A percentile compares a stretch with the other conserved stretches of the same genome.
These are phyloP conservation scores for Rhododendron simsii DNA, from an alignment of 148 eudicot species.

Conservation along the genomic window DNA sequence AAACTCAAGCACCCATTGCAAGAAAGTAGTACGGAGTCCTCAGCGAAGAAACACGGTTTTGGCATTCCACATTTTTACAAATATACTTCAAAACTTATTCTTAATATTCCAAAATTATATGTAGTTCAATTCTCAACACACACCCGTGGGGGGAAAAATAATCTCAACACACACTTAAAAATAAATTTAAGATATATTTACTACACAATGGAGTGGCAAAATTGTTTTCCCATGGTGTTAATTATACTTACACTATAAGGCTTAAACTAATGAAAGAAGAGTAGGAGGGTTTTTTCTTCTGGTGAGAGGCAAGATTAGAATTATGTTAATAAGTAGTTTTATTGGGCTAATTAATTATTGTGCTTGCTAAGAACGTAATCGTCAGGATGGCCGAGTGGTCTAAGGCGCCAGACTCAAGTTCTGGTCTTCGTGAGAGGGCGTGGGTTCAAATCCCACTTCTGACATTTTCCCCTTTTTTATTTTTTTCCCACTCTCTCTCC, in stretches of 20 bases:
- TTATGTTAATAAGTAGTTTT: no score
- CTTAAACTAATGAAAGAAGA: not conserved
- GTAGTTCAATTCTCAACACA: not conserved
- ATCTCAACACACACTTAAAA: no score
- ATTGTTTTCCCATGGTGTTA: not conserved
- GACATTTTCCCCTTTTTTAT: not conserved
- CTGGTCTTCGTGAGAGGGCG: conserved; percentile 10
- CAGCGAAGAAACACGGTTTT: no score
- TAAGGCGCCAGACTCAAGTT: conserved; percentile 8
- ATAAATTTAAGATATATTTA: not conserved
- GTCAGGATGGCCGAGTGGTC: conserved; percentile 13
- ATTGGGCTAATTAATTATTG: no score
- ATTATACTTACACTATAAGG: no score
- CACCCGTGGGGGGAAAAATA: no score
- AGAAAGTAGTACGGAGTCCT: no score
- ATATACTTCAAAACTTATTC: no score
- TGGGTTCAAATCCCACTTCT: conserved; percentile 13
- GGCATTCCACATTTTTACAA: no score
- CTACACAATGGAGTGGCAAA: not conserved
- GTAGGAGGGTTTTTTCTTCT: not conserved
- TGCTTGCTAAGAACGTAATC: not conserved
- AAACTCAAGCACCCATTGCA: no score
- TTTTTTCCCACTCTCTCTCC: not conserved
- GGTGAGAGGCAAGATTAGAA: not conserved
- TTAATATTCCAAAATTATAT: no score